Percentiles rank a stretch among this genome's conserved stretches.
Evolutionary conservation across 345 rosid genomes (phyloP).

Genomic region (Sonneratia alba): DNA sequence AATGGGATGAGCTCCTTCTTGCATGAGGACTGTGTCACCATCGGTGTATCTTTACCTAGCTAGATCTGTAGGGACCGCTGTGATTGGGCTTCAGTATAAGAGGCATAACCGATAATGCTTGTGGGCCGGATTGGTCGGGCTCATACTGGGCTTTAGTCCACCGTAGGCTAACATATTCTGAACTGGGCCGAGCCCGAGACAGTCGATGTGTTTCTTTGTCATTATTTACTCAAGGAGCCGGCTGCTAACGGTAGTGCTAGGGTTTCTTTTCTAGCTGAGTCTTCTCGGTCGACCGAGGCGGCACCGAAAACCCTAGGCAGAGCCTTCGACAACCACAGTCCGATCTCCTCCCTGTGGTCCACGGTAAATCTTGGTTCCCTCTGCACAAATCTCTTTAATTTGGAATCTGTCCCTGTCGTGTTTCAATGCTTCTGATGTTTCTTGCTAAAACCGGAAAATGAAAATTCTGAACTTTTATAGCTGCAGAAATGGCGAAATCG

Average conservation of each 20-base stretch:
- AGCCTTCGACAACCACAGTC: background rate
- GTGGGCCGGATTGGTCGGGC: too few relatives aligned
- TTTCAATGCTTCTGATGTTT: background rate
- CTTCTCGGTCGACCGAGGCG: background rate
- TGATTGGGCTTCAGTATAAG: too few relatives aligned
- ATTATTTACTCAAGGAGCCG: background rate
- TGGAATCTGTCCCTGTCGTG: background rate
- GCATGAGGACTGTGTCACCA: too few relatives aligned
- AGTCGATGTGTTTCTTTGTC: background rate
- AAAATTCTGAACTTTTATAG: background rate
- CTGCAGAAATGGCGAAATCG: slow-evolving; percentile 95
- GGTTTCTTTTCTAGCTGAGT: background rate
- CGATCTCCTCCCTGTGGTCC: background rate
- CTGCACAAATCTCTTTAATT: background rate
- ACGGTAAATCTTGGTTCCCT: background rate
- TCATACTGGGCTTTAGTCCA: too few relatives aligned
- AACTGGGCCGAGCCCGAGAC: background rate
- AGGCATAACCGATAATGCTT: too few relatives aligned
- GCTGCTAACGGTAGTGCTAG: background rate
- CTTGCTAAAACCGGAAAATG: background rate
- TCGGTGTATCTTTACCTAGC: too few relatives aligned
- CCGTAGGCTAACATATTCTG: too few relatives aligned
- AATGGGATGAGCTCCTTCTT: too few relatives aligned
- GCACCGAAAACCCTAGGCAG: background rate
- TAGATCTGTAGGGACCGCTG: too few relatives aligned